These are phyloP conservation scores for Metschnikowia bowlesiae DNA, from an alignment of 805 yeast genomes.

Conservation along the genomic window DNA sequence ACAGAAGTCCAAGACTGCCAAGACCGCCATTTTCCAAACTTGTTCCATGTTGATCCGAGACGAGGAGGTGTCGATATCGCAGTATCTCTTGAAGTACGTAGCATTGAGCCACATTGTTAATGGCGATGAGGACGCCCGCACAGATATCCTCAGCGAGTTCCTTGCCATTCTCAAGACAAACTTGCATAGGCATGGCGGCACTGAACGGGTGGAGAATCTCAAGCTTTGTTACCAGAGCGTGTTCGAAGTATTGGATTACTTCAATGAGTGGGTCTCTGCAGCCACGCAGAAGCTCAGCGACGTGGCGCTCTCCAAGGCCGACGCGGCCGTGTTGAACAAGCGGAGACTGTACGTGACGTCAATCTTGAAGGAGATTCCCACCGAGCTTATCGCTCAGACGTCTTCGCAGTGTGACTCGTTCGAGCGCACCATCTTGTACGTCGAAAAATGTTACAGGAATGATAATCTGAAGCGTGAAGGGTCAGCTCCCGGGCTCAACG, in stretches of 20 bases:
- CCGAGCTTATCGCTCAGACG: slow-evolving; percentile 65
- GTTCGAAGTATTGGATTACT: slow-evolving; percentile 76
- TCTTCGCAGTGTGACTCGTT: slow-evolving; percentile 81
- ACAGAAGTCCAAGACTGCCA: slow-evolving; percentile 12
- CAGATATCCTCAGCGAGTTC: slow-evolving; percentile 56
- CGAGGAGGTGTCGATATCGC: slow-evolving; percentile 65
- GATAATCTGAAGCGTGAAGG: slow-evolving; percentile 15
- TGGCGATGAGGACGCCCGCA: slow-evolving; percentile 34
- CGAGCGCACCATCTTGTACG: slow-evolving; percentile 80
- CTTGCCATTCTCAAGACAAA: slow-evolving; percentile 44
- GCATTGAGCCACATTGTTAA: slow-evolving; percentile 59
- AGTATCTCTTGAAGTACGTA: slow-evolving; percentile 73
- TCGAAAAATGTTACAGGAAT: slow-evolving; percentile 68
- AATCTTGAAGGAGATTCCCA: slow-evolving; percentile 57
- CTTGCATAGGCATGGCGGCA: slow-evolving; percentile 41
- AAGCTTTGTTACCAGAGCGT: slow-evolving; percentile 67
- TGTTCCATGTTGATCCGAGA: slow-evolving; percentile 63
- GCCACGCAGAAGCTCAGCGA: slow-evolving; percentile 32
- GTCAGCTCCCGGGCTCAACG: background rate
- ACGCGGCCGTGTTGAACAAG: slow-evolving; percentile 21
- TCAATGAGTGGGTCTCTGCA: slow-evolving; percentile 67
- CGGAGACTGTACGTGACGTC: slow-evolving; percentile 33
- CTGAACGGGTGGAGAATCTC: slow-evolving; percentile 53
- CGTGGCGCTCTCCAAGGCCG: slow-evolving; percentile 16
- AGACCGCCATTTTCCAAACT: slow-evolving; percentile 48